These are phyloP conservation scores for Westerdykella sp. DNA, from an alignment of 2,329 filamentous ascomycete genomes.

Conservation along the genomic window DNA sequence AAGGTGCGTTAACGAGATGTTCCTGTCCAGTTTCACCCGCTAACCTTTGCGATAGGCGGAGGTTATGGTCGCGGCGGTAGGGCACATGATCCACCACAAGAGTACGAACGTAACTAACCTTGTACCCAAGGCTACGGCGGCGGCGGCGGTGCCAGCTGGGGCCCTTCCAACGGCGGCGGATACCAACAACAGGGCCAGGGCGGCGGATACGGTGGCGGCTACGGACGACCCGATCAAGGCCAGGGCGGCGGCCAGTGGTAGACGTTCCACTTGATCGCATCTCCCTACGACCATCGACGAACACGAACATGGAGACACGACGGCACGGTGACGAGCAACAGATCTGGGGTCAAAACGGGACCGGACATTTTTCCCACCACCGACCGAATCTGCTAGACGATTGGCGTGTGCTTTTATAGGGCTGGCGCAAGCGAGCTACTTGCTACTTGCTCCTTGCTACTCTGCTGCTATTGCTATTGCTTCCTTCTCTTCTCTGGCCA, in stretches of 20 bases:
- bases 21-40: constrained; percentile 4
- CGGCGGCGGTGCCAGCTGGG: constrained; percentile 23
- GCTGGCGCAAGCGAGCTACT: constrained; percentile 18
- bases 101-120: constrained; percentile 4
- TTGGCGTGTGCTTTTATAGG: constrained; percentile 13
- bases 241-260: constrained; percentile 30
- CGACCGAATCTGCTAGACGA: constrained; percentile 17
- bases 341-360: not conserved
- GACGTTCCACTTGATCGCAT: constrained; percentile 5
- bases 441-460: no score
- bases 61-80: constrained; percentile 13
- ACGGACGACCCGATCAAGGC: constrained; percentile 22
- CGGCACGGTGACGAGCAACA: no score
- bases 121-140: constrained; percentile 16
- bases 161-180: constrained; percentile 26
- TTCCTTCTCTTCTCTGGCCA: constrained; percentile 11
- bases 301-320: no score
- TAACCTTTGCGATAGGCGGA: constrained; percentile 10
- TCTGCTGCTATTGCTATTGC: no score
- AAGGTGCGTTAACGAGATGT: constrained; percentile 11
- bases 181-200: constrained; percentile 23
- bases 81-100: constrained; percentile 1
- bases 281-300: not conserved
- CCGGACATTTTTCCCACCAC: constrained; percentile 8
- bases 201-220: constrained; percentile 12